A percentile compares a stretch with the other conserved stretches of the same genome.
phyloP scores from a whole-genome alignment of 2,329 filamentous ascomycete genomes.

The Aspergillus latus region DNA sequence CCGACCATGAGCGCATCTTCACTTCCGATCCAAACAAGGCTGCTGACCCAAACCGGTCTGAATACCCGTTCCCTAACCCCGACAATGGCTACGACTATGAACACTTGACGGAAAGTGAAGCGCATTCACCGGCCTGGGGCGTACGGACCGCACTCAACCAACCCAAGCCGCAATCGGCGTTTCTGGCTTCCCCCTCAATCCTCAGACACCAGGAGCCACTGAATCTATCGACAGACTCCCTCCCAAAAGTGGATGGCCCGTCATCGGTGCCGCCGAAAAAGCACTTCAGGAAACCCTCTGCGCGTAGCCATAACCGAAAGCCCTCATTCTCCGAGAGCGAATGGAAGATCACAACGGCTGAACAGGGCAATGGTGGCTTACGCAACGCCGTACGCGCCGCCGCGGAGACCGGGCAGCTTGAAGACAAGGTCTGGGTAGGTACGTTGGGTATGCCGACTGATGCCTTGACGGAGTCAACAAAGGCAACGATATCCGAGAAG shows the following conservation, averaged over 20 bases:
- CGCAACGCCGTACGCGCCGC: slow-evolving; percentile 84
- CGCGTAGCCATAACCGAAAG: slow-evolving; percentile 58
- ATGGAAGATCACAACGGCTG: slow-evolving; percentile 80
- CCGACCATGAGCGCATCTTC: slow-evolving; percentile 46
- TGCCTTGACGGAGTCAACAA: slow-evolving; percentile 71
- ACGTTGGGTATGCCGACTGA: slow-evolving; percentile 94
- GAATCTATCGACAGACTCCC: slow-evolving; percentile 22
- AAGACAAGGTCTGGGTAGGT: slow-evolving; percentile 85
- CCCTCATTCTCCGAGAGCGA: slow-evolving; percentile 69
- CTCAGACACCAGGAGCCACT: slow-evolving; percentile 62
- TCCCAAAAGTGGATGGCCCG: slow-evolving; percentile 20
- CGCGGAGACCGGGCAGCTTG: slow-evolving; percentile 64
- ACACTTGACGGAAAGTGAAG: slow-evolving; percentile 68
- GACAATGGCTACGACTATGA: slow-evolving; percentile 36
- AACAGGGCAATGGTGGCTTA: slow-evolving; percentile 90
- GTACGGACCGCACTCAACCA: slow-evolving; percentile 65
- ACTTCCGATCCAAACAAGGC: slow-evolving; percentile 25
- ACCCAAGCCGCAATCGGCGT: slow-evolving; percentile 71
- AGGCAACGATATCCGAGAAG: slow-evolving; percentile 77
- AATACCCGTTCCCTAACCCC: slow-evolving; percentile 31
- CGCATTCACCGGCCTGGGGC: slow-evolving; percentile 76
- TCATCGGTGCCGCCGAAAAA: slow-evolving; percentile 14
- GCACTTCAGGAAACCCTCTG: slow-evolving; percentile 10
- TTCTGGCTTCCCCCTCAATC: slow-evolving; percentile 73
- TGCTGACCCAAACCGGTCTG: slow-evolving; percentile 26